Percentiles rank a stretch among this genome's conserved stretches.
Conservation (phyloP, 2,329 filamentous ascomycete species). For the Lasiodiplodia sp. region DNA sequence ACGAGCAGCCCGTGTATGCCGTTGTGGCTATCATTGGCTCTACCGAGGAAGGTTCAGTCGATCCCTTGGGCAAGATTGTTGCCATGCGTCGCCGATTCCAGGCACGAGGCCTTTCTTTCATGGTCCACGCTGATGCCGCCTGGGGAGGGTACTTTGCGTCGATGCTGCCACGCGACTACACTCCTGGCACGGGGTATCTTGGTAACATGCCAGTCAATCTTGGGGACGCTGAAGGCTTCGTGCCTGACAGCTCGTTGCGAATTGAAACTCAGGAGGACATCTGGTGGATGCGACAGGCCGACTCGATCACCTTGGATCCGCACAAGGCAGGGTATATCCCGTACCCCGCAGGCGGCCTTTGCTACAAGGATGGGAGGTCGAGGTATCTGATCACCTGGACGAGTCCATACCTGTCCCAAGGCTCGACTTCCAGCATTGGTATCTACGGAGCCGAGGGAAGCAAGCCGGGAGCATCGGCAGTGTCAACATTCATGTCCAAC, state of each 20-base stretch:
- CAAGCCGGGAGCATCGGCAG: slow-evolving; percentile 56
- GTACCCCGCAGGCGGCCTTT: slow-evolving; percentile 56
- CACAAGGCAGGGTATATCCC: slow-evolving; percentile 58
- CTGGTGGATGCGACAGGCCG: slow-evolving; percentile 48
- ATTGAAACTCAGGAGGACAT: slow-evolving; percentile 51
- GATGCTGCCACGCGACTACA: slow-evolving; percentile 50
- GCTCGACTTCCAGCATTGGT: slow-evolving; percentile 51
- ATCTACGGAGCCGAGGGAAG: slow-evolving; percentile 57
- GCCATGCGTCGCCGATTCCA: slow-evolving; percentile 52
- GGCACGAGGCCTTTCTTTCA: slow-evolving; percentile 53
- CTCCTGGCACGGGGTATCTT: slow-evolving; percentile 32
- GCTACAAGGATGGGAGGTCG: slow-evolving; percentile 55
- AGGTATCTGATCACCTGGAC: slow-evolving; percentile 56
- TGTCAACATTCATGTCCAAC: slow-evolving; percentile 56
- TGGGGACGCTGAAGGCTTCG: slow-evolving; percentile 41
- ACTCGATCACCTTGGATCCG: slow-evolving; percentile 58
- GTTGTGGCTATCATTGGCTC: slow-evolving; percentile 58
- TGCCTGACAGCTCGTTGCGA: slow-evolving; percentile 46
- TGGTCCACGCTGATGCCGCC: slow-evolving; percentile 58
- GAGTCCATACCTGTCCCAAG: slow-evolving; percentile 50
- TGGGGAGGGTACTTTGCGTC: slow-evolving; percentile 61
- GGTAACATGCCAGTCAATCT: slow-evolving; percentile 40
- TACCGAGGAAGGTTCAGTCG: slow-evolving; percentile 58
- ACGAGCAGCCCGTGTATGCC: slow-evolving; percentile 47
- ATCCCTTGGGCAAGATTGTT: slow-evolving; percentile 50